These are phyloP conservation scores for Cryptosporidium parvum DNA, from an alignment of 169 alveolate species.

Conservation along the genomic window DNA sequence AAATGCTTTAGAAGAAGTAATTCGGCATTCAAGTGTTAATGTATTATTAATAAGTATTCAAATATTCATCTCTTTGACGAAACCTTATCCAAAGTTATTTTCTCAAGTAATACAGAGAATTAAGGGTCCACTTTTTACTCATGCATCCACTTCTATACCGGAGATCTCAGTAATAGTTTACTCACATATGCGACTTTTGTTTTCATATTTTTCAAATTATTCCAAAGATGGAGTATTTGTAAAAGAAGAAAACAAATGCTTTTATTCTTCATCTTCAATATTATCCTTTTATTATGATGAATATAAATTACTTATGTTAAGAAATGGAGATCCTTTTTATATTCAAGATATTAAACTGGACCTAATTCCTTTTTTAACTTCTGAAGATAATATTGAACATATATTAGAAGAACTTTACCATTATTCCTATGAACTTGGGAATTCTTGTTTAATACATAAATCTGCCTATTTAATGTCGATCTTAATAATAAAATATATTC, in stretches of 20 bases:
- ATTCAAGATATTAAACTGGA: conserved; percentile 85
- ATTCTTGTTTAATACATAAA: conserved; percentile 17
- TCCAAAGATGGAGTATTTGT: conserved; percentile 2
- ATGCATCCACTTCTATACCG: conserved; percentile 66
- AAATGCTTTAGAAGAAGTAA: conserved; percentile 44
- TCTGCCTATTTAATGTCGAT: conserved; percentile 35
- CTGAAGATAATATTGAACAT: conserved; percentile 78
- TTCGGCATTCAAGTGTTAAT: conserved; percentile 49
- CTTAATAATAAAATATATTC: conserved; percentile 12
- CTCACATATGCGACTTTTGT: conserved; percentile 21
- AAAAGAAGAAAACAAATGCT: not conserved
- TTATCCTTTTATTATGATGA: conserved; percentile 76
- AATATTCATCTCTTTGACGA: conserved; percentile 39
- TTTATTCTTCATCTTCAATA: not conserved
- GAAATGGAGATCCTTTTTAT: conserved; percentile 88
- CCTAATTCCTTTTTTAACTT: conserved; percentile 83
- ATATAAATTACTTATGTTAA: conserved; percentile 83
- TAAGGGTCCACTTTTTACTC: conserved; percentile 60
- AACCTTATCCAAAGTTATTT: conserved; percentile 24
- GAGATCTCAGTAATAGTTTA: conserved; percentile 53
- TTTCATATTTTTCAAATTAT: conserved; percentile 53
- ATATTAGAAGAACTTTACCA: conserved; percentile 60
- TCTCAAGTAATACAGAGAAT: conserved; percentile 57
- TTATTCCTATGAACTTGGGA: conserved; percentile 31
- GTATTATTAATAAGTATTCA: conserved; percentile 29